Conservation (phyloP, 805 yeast species). For the Starmerella gropengiesseri region DNA sequence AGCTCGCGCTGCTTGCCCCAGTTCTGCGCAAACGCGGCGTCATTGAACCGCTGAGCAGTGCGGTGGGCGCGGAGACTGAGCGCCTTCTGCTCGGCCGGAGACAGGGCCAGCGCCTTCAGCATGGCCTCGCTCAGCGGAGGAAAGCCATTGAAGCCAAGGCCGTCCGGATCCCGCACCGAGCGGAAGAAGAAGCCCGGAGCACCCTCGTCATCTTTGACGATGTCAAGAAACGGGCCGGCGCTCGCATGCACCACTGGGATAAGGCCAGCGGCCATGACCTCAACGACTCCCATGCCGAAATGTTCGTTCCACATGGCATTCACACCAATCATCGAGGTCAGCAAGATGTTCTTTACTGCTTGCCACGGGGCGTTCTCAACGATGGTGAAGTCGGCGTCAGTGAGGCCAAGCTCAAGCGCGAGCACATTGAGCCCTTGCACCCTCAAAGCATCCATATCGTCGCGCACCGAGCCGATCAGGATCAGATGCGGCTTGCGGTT, state of each 20-base stretch:
- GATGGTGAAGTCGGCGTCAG: constrained; percentile 39
- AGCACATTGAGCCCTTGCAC: constrained; percentile 41
- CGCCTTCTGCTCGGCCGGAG: constrained; percentile 30
- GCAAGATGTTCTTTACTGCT: constrained; percentile 44
- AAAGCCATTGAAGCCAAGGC: constrained; percentile 27
- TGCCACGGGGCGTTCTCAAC: constrained; percentile 65
- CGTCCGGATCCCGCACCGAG: constrained; percentile 61
- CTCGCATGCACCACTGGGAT: constrained; percentile 88
- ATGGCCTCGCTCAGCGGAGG: constrained; percentile 45
- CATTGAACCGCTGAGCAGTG: constrained; percentile 48
- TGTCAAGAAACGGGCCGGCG: constrained; percentile 89
- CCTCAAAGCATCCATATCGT: constrained; percentile 49
- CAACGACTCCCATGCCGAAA: constrained; percentile 95
- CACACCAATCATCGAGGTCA: constrained; percentile 58
- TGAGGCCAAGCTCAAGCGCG: constrained; percentile 36
- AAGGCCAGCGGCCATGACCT: constrained; percentile 72
- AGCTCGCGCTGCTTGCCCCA: constrained; percentile 35
- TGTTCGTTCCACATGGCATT: constrained; percentile 99
- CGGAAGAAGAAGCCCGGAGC: constrained; percentile 73
- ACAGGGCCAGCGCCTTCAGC: constrained; percentile 33
- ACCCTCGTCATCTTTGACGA: constrained; percentile 44
- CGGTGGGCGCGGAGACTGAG: constrained; percentile 38
- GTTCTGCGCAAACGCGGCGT: constrained; percentile 40
- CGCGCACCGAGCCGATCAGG: constrained; percentile 77
- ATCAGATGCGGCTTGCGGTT: constrained; percentile 44